phyloP scores from a whole-genome alignment of 768 basidiomycete species.

The Boletus sensibilis region DNA sequence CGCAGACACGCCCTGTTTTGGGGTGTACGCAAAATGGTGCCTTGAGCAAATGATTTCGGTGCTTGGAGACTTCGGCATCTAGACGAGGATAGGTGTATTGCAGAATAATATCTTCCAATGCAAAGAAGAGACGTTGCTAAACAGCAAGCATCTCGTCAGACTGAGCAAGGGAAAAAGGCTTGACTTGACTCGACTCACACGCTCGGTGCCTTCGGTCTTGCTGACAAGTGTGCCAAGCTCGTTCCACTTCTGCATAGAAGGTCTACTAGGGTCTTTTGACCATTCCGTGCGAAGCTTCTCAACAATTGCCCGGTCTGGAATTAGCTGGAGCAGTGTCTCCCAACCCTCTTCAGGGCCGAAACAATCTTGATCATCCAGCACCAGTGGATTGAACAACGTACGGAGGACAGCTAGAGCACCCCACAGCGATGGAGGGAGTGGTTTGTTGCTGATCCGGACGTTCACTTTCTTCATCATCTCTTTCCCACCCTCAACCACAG shows the following conservation, averaged over 20 bases:
- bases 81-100: constrained; percentile 96
- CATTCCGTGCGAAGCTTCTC: constrained; percentile 56
- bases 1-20: constrained; percentile 92
- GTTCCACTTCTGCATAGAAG: constrained; percentile 74
- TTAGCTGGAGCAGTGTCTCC: constrained; percentile 67
- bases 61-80: constrained; percentile 96
- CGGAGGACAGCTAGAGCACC: constrained; percentile 50
- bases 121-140: constrained; percentile 37
- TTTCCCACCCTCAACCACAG: constrained; percentile 77
- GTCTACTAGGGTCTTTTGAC: constrained; percentile 47
- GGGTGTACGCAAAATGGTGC: constrained; percentile 97
- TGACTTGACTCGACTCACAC: constrained; percentile 30
- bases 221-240: constrained; percentile 49
- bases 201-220: constrained; percentile 22
- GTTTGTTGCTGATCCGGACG: constrained; percentile 46
- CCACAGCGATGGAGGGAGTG: constrained; percentile 74
- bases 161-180: not conserved
- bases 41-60: constrained; percentile 96
- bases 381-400: constrained; percentile 58
- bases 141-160: not conserved
- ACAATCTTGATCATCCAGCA: constrained; percentile 82
- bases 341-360: constrained; percentile 71
- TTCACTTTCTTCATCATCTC: constrained; percentile 83
- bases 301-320: constrained; percentile 62
- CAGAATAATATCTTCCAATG: constrained; percentile 84